Evolutionary conservation across 2,329 filamentous ascomycete genomes (phyloP), one percentile per base, ranked within the genome.

Genomic region (Chaetomiaceae sp.): DNA sequence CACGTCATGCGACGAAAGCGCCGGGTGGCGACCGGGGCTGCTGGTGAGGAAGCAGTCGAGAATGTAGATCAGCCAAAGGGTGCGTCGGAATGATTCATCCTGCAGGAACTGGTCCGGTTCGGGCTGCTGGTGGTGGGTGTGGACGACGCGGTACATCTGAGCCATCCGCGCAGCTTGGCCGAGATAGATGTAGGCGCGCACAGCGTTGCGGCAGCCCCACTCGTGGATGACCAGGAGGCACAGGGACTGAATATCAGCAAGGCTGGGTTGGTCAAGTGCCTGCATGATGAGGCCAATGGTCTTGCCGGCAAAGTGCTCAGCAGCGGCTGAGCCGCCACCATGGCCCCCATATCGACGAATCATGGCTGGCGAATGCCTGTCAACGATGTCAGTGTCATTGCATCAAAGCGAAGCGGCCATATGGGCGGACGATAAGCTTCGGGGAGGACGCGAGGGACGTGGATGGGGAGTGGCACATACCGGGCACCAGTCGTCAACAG

Each of bases 81-180:
- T 81, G 31, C 79, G 78, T 44, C 79, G 77, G 63, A 81, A 78
- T 0, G 78, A 79, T 63, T 83, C 79, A 42, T 82, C 78, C 56
- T 79, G 76, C 12, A 81, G 72, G 62, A 82, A 83, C 58, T 78
- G 76, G 58, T 82, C 78, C n/a, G 74, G 73, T 35, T 78, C 76
- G 33, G 67, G 64, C 14, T 72, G 69, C 37, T 70, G 66, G 57
- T 78, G 74, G 58, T 80, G 78, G 35, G 72, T 73, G 58, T 80
- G 77, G 40, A 82, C 73, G 50, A 83, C 77, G 55, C 78, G 74
- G 59, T 77, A 81, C 79, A 83, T 83, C 67, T 83, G 79, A 27
- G 79, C 73, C 78, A 83, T 82, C 53, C 79, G 77, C n/a, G 78
- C 75, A 27, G 79, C 79, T 62, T 82, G 79, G 56, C 79, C 79